These are phyloP conservation scores for Lenzites betulinus DNA, from an alignment of 768 basidiomycete genomes.

Conservation along the genomic window DNA sequence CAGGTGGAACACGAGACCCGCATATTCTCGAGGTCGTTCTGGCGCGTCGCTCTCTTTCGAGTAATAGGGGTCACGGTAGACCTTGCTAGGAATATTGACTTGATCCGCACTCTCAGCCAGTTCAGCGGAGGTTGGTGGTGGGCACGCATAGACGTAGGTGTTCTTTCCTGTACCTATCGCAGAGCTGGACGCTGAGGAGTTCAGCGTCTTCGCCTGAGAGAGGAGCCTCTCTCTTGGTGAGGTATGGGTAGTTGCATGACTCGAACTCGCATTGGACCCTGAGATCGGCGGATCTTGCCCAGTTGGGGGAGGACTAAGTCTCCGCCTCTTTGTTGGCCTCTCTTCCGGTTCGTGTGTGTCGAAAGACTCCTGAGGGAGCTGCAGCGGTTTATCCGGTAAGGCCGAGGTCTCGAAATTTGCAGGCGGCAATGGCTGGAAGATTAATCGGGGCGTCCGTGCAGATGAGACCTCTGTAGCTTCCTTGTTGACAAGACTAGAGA, in stretches of 20 bases:
- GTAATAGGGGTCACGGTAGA: constrained; percentile 83
- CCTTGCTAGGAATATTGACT: constrained; percentile 53
- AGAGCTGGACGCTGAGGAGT: constrained; percentile 28
- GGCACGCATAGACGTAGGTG: constrained; percentile 47
- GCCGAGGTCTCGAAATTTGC: background rate
- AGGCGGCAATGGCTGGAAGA: constrained; percentile 4
- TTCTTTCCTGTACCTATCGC: constrained; percentile 6
- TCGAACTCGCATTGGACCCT: background rate
- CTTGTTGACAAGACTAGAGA: background rate
- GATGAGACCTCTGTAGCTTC: background rate
- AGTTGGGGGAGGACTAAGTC: background rate
- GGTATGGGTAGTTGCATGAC: too few species aligned
- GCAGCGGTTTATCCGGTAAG: background rate
- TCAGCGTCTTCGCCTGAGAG: background rate
- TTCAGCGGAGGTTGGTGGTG: constrained; percentile 53
- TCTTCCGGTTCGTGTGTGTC: background rate
- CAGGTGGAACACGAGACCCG: constrained; percentile 72
- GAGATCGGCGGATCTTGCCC: background rate
- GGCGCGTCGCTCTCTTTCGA: constrained; percentile 73
- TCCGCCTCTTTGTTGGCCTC: constrained; percentile 15
- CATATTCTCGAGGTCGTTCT: constrained; percentile 70
- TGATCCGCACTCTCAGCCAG: constrained; percentile 47
- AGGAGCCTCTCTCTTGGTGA: background rate
- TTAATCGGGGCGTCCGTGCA: background rate
- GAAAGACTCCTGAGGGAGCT: background rate